Percentiles rank a stretch among this genome's conserved stretches.
These are phyloP conservation scores for Tricholoma saponaceum DNA, from an alignment of 768 basidiomycete genomes.

Conservation along the genomic window DNA sequence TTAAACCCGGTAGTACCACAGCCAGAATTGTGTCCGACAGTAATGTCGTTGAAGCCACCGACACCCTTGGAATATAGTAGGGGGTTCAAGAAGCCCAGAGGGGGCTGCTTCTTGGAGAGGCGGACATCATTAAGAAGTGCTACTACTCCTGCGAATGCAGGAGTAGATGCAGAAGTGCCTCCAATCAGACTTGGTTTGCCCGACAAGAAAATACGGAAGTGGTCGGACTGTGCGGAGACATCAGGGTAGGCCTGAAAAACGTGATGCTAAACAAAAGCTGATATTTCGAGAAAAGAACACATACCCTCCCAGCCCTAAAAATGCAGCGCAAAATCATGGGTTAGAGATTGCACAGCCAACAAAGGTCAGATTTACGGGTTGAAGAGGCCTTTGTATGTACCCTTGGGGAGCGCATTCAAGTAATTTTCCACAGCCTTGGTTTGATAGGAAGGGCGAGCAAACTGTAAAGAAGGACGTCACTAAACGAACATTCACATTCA, in stretches of 20 bases:
- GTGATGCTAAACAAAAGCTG: neutral
- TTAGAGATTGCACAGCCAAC: neutral
- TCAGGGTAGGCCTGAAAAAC: conserved; percentile 53
- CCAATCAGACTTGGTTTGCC: conserved; percentile 37
- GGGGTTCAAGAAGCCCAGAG: conserved; percentile 70
- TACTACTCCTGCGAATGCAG: conserved; percentile 60
- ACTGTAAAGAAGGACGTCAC: neutral
- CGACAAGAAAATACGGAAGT: conserved; percentile 47
- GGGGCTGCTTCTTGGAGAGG: conserved; percentile 31
- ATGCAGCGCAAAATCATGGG: neutral
- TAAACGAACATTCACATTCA: neutral
- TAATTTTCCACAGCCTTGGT: neutral
- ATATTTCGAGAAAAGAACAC: conserved; percentile 11
- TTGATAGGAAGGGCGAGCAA: neutral
- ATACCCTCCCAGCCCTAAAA: conserved; percentile 49
- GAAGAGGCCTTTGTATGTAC: neutral
- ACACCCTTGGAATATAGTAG: conserved; percentile 44
- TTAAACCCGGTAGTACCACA: conserved; percentile 69
- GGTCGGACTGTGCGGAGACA: conserved; percentile 25
- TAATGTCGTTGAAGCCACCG: conserved; percentile 53
- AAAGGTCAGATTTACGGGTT: neutral
- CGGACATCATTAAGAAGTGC: conserved; percentile 65
- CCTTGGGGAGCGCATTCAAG: neutral
- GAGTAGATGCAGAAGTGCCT: conserved; percentile 66
- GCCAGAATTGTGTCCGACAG: conserved; percentile 48